Evolutionary conservation across 306 rosid genomes (phyloP).

Genomic region (Dicorynia guianensis): DNA sequence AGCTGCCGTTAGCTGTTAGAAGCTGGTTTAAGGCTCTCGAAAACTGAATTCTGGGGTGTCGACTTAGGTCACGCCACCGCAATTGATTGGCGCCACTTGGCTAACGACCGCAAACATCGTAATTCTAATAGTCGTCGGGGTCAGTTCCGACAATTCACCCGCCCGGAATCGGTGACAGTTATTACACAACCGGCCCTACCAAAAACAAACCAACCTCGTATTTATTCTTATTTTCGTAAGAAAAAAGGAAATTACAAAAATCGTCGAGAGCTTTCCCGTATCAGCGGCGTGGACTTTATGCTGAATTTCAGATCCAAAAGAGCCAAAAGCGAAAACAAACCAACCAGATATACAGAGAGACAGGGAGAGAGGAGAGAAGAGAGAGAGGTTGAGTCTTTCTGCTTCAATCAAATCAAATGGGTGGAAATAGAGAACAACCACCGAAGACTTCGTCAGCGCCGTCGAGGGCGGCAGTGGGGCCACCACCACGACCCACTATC

Average conservation of each 20-base stretch:
- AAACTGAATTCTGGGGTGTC: no score
- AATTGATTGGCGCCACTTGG: neutral
- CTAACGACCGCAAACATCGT: neutral
- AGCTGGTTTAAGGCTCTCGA: no score
- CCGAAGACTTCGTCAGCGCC: conserved; percentile 37
- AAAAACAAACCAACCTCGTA: neutral
- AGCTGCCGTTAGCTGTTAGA: no score
- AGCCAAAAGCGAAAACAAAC: conserved; percentile 34
- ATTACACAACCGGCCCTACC: no score
- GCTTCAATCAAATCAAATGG: conserved; percentile 38
- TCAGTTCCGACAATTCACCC: neutral
- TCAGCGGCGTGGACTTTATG: conserved; percentile 68
- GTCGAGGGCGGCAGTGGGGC: neutral
- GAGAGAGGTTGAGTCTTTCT: conserved; percentile 12
- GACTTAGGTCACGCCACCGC: neutral
- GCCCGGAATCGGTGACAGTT: neutral
- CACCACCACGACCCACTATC: conserved; percentile 55
- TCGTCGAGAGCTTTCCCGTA: conserved; percentile 2
- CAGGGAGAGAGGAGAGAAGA: neutral
- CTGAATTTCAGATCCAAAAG: conserved; percentile 56
- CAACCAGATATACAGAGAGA: conserved; percentile 9
- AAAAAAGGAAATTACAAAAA: neutral
- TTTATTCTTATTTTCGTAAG: no score
- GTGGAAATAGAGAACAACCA: conserved; percentile 39
- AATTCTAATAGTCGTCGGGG: conserved; percentile 34